These are phyloP conservation scores for Arbutus unedo DNA, from an alignment of 148 eudicot species.

Conservation along the genomic window DNA sequence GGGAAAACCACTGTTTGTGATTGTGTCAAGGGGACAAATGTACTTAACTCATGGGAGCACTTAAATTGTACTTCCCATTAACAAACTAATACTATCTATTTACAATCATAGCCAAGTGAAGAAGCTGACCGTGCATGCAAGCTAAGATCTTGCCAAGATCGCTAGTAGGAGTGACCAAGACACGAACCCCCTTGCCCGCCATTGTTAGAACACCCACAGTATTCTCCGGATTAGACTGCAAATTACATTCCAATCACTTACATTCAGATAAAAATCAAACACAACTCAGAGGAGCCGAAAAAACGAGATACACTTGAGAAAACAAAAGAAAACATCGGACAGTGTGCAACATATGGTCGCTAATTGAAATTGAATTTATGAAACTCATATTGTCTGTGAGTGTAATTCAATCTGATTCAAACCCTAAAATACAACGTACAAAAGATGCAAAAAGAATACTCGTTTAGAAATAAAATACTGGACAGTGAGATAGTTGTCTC, in stretches of 20 bases:
- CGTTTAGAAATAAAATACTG: neutral
- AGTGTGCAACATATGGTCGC: neutral
- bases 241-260: neutral
- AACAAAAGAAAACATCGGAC: neutral
- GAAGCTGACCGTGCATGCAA: constrained; percentile 90
- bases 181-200: constrained; percentile 99
- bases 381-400: neutral
- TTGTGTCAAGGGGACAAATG: neutral
- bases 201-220: constrained; percentile 93
- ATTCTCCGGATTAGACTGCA: constrained; percentile 95
- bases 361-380: neutral
- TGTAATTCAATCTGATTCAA: neutral
- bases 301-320: neutral
- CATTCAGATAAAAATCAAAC: constrained; percentile 11
- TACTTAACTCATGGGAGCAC: neutral
- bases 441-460: neutral
- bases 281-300: neutral
- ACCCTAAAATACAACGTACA: neutral
- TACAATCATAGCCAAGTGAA: constrained; percentile 7
- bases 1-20: neutral
- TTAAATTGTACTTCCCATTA: neutral
- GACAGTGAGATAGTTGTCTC: neutral
- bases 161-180: constrained; percentile 93
- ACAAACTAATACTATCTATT: neutral
- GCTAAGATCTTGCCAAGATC: constrained; percentile 95